A percentile compares a stretch with the other conserved stretches of the same genome.
These are phyloP conservation scores for Colletotrichum costaricense DNA, from an alignment of 2,329 filamentous ascomycete species.

Conservation along the genomic window DNA sequence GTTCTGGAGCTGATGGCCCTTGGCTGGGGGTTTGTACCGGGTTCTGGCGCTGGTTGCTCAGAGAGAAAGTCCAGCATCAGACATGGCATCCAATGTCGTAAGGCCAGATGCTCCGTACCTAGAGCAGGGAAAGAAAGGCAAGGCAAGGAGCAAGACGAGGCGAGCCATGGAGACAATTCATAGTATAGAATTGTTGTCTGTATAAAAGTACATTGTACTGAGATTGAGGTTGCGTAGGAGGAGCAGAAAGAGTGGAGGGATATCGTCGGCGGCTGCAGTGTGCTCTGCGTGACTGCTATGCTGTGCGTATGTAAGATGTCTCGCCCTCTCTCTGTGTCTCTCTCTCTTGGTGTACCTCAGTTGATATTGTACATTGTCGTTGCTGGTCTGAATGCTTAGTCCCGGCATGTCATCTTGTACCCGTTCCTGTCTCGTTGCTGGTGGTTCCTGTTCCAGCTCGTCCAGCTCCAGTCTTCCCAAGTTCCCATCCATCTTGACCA, in stretches of 20 bases:
- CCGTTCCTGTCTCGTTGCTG: neutral
- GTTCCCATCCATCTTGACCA: neutral
- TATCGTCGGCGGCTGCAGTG: neutral
- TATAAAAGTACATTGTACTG: neutral
- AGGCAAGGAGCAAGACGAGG: neutral
- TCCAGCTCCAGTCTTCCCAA: neutral
- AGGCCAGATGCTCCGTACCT: neutral
- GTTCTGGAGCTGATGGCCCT: neutral
- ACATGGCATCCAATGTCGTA: neutral
- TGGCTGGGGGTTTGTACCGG: conserved; percentile 5
- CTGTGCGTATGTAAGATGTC: neutral
- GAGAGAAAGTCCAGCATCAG: neutral
- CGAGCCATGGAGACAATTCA: neutral
- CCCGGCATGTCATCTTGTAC: conserved; percentile 8
- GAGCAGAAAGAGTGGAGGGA: neutral
- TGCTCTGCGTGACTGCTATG: neutral
- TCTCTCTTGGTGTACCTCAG: too few species aligned
- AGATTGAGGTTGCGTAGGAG: neutral
- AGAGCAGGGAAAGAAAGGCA: neutral
- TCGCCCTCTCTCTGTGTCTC: neutral
- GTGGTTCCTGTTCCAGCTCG: conserved; percentile 6
- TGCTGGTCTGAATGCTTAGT: neutral
- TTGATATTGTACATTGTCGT: too few species aligned
- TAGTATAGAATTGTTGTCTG: neutral
- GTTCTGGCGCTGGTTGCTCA: neutral